A percentile compares a stretch with the other conserved stretches of the same genome.
These are phyloP conservation scores for Centella asiatica DNA, from an alignment of 129 eudicot species.

Conservation along the genomic window DNA sequence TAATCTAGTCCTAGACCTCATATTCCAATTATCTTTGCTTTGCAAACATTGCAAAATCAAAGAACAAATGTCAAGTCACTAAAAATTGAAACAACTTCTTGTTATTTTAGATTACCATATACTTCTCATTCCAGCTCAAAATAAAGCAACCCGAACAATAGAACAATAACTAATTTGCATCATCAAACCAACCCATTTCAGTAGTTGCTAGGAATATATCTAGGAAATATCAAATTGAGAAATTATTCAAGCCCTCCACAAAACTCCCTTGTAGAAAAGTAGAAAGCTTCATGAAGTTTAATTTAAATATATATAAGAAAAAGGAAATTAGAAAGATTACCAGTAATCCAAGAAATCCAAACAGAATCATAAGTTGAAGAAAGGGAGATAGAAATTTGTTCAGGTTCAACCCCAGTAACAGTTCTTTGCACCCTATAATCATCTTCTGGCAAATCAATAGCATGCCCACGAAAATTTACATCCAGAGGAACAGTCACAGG, in stretches of 20 bases:
- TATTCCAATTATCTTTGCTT: no score
- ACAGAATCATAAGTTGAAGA: constrained; percentile 63
- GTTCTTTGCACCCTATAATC: constrained; percentile 59
- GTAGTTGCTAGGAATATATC: neutral
- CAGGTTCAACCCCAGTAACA: constrained; percentile 67
- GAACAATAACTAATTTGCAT: no score
- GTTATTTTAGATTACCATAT: no score
- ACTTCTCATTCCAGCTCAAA: neutral
- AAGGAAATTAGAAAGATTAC: no score
- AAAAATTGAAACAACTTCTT: no score
- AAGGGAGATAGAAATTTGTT: constrained; percentile 73
- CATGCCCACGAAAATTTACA: constrained; percentile 65
- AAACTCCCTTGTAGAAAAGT: no score
- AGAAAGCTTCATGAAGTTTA: no score
- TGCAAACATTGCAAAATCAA: no score
- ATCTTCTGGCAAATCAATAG: constrained; percentile 67
- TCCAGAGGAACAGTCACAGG: constrained; percentile 78
- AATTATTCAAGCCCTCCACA: neutral
- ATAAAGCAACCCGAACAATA: neutral
- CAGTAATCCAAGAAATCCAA: constrained; percentile 95
- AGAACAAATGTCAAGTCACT: no score
- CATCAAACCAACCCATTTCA: neutral
- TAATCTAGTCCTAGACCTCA: neutral
- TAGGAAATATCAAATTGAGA: no score
- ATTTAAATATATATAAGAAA: no score